These are phyloP conservation scores for Ceratobasidium sp. DNA, from an alignment of 1,284 basidiomycete species.

Conservation along the genomic window DNA sequence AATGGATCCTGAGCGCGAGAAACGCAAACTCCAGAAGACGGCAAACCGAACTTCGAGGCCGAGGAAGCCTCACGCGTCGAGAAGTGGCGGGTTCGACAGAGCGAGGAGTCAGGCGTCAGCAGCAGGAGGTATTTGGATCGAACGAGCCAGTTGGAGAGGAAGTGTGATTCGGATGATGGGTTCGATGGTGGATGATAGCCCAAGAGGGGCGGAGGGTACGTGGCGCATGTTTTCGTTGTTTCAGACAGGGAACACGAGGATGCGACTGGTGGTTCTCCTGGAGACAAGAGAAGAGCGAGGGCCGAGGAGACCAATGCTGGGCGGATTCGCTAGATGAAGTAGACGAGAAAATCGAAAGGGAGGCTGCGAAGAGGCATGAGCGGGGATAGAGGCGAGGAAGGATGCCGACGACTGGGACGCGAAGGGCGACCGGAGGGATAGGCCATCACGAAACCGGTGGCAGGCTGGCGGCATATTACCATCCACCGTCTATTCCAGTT, in stretches of 20 bases:
- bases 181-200: conserved; percentile 46
- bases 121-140: conserved; percentile 41
- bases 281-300: conserved; percentile 49
- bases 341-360: conserved; percentile 65
- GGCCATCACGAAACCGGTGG: conserved; percentile 50
- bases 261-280: conserved; percentile 48
- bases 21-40: conserved; percentile 70
- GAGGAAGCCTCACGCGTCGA: conserved; percentile 51
- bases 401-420: conserved; percentile 46
- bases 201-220: conserved; percentile 69
- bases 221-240: conserved; percentile 84
- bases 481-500: too few relatives aligned
- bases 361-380: conserved; percentile 57
- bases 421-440: conserved; percentile 59
- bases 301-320: conserved; percentile 56
- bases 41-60: conserved; percentile 70
- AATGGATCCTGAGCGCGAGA: conserved; percentile 76
- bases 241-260: conserved; percentile 76
- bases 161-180: conserved; percentile 42
- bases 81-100: conserved; percentile 59
- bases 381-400: conserved; percentile 57
- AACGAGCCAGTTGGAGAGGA: conserved; percentile 46
- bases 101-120: conserved; percentile 50
- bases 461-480: too few relatives aligned
- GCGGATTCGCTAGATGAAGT: conserved; percentile 74